A percentile compares a stretch with the other conserved stretches of the same genome.
phyloP scores from a whole-genome alignment of 2,329 filamentous ascomycete genomes.

The Pezicula radicicola region DNA sequence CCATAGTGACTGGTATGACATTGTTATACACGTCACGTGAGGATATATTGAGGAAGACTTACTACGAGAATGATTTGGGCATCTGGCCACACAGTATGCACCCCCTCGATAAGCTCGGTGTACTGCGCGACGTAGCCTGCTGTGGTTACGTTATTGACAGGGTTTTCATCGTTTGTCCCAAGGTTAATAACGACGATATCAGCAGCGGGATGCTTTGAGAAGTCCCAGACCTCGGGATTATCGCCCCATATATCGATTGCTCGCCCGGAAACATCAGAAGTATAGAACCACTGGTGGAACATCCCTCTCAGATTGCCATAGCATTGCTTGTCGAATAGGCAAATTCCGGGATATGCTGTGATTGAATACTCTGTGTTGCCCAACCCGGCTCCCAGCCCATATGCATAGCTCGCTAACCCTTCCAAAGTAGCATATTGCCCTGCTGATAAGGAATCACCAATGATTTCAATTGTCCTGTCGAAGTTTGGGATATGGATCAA shows the following conservation, averaged over 20 bases:
- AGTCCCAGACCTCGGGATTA: conserved; percentile 42
- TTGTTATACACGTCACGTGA: not conserved
- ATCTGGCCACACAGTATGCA: conserved; percentile 43
- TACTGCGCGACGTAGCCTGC: conserved; percentile 37
- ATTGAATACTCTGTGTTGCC: conserved; percentile 57
- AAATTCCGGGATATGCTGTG: conserved; percentile 57
- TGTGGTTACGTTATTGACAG: conserved; percentile 35
- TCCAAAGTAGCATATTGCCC: conserved; percentile 59
- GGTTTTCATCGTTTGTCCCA: conserved; percentile 44
- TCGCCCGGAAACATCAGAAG: conserved; percentile 43
- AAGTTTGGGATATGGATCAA: conserved; percentile 41
- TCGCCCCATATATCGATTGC: conserved; percentile 27
- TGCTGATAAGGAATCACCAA: conserved; percentile 46
- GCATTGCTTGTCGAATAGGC: conserved; percentile 51
- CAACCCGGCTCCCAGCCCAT: conserved; percentile 51
- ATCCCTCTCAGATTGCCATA: conserved; percentile 49
- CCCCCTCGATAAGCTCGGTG: conserved; percentile 41
- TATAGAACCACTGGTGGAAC: conserved; percentile 55
- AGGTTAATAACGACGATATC: conserved; percentile 45
- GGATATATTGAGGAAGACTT: conserved; percentile 40
- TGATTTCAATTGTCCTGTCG: conserved; percentile 38
- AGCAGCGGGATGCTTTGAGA: conserved; percentile 36
- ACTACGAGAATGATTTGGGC: conserved; percentile 41
- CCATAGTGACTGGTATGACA: conserved; percentile 43
- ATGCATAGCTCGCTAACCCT: conserved; percentile 52